These are phyloP conservation scores for Hyaloscypha bicolor DNA, from an alignment of 495 filamentous ascomycete species.

Conservation along the genomic window DNA sequence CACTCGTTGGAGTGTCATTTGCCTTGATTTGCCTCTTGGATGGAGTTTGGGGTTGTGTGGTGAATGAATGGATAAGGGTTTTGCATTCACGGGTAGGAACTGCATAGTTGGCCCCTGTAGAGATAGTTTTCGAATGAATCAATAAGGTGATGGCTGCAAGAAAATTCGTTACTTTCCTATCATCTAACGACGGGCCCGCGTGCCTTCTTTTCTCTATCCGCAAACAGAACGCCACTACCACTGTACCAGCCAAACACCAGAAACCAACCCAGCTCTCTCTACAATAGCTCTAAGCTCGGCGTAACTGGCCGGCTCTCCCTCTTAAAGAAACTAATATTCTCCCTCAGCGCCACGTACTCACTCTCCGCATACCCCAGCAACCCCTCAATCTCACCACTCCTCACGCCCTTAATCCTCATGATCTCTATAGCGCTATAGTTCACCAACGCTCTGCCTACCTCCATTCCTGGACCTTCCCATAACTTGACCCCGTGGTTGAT, in stretches of 20 bases:
- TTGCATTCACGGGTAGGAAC: not conserved
- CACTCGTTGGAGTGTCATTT: not conserved
- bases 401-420: constrained; percentile 76
- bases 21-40: constrained; percentile 2
- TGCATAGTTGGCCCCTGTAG: not conserved
- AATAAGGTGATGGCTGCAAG: not conserved
- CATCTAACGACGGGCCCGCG: not conserved
- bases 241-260: not conserved
- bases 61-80: not conserved
- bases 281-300: constrained; percentile 34
- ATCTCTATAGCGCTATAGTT: constrained; percentile 92
- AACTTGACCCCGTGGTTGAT: constrained; percentile 26
- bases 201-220: constrained; percentile 3
- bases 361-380: constrained; percentile 89
- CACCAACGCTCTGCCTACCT: constrained; percentile 88
- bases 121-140: not conserved
- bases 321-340: constrained; percentile 79
- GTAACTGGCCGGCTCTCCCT: constrained; percentile 45
- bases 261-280: not conserved
- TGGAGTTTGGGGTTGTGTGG: not conserved
- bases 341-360: constrained; percentile 88
- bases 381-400: constrained; percentile 76
- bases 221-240: not conserved
- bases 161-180: not conserved
- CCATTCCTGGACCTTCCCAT: constrained; percentile 60